Percentiles rank a stretch among this genome's conserved stretches.
These are phyloP conservation scores for Wickerhamomyces sydowiorum DNA, from an alignment of 805 yeast species.

Conservation along the genomic window DNA sequence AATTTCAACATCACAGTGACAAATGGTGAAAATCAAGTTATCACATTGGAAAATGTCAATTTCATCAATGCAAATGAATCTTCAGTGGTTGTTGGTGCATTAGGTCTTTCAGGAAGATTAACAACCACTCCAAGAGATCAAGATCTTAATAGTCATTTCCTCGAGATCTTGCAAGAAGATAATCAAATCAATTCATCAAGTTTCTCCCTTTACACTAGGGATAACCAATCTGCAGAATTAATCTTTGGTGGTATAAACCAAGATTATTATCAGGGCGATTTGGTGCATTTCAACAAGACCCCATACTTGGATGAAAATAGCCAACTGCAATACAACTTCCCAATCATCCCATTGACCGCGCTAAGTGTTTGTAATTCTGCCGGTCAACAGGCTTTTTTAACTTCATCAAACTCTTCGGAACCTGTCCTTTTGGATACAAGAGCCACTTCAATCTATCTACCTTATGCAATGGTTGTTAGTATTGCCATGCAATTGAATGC, in stretches of 20 bases:
- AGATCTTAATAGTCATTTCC: constrained; percentile 16
- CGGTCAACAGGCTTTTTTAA: constrained; percentile 31
- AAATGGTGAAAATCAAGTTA: not conserved
- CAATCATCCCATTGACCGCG: constrained; percentile 42
- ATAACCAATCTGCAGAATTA: constrained; percentile 27
- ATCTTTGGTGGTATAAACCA: constrained; percentile 57
- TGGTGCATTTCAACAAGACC: constrained; percentile 44
- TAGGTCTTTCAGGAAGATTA: constrained; percentile 38
- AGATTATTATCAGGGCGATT: constrained; percentile 36
- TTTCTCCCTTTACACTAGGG: constrained; percentile 35
- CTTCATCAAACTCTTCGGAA: constrained; percentile 29
- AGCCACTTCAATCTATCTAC: constrained; percentile 42
- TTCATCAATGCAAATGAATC: constrained; percentile 36
- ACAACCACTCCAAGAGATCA: not conserved
- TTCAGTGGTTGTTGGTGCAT: constrained; percentile 32
- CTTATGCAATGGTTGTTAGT: constrained; percentile 48
- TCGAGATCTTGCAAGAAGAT: constrained; percentile 26
- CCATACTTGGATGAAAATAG: constrained; percentile 29
- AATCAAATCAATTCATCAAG: constrained; percentile 31
- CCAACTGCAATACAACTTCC: constrained; percentile 27
- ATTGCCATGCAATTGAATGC: constrained; percentile 71
- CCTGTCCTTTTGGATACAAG: constrained; percentile 62
- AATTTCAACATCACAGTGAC: not conserved
- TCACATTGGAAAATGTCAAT: constrained; percentile 15
- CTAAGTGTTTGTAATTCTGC: constrained; percentile 36